These are phyloP conservation scores for Alternaria arbusti DNA, from an alignment of 2,329 filamentous ascomycete species.

Conservation along the genomic window DNA sequence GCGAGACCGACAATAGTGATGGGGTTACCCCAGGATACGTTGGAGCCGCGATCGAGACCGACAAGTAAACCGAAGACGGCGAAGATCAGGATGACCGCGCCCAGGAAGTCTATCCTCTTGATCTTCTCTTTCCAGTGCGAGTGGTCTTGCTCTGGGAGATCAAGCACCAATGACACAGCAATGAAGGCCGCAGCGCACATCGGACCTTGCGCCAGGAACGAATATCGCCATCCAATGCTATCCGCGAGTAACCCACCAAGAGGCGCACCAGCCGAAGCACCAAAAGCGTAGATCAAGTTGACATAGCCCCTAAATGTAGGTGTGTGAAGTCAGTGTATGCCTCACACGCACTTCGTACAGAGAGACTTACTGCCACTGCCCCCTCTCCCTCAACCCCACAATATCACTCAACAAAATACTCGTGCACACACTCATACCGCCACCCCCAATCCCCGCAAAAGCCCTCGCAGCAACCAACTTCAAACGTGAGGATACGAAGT, in stretches of 20 bases:
- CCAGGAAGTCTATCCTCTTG: conserved; percentile 73
- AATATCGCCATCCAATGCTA: conserved; percentile 72
- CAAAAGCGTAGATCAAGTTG: conserved; percentile 74
- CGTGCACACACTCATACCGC: conserved; percentile 73
- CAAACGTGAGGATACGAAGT: background rate
- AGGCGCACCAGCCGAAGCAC: conserved; percentile 70
- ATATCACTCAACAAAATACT: conserved; percentile 75
- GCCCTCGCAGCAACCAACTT: conserved; percentile 71
- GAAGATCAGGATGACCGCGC: conserved; percentile 68
- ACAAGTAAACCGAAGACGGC: conserved; percentile 71
- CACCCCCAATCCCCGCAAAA: conserved; percentile 70
- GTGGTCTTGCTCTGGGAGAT: conserved; percentile 65
- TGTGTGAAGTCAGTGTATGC: no score
- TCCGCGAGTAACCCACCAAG: conserved; percentile 75
- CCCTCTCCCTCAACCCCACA: conserved; percentile 71
- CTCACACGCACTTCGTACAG: background rate
- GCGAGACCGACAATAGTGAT: conserved; percentile 65
- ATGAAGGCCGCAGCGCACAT: conserved; percentile 70
- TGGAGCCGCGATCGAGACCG: conserved; percentile 75
- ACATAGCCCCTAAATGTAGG: conserved; percentile 59
- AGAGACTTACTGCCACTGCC: conserved; percentile 67
- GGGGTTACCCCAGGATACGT: conserved; percentile 69
- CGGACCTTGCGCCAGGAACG: conserved; percentile 74
- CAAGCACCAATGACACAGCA: conserved; percentile 67
- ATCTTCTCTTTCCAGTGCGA: conserved; percentile 71